A percentile compares a stretch with the other conserved stretches of the same genome.
These are phyloP conservation scores for Effrenium voratum DNA, from an alignment of 73 alveolate genomes.

Conservation along the genomic window DNA sequence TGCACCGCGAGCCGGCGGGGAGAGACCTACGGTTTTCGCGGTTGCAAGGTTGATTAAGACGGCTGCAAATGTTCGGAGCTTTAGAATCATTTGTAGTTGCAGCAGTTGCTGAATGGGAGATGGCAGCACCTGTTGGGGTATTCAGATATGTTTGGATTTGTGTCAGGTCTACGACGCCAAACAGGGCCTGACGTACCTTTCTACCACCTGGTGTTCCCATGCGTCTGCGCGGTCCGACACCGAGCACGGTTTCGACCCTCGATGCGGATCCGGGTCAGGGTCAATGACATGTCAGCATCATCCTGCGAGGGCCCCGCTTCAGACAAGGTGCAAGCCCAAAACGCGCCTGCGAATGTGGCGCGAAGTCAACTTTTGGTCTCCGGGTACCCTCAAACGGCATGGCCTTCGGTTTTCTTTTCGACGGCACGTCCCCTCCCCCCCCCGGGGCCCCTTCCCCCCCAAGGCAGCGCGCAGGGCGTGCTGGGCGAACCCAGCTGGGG, in stretches of 20 bases:
- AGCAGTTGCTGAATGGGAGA: not conserved
- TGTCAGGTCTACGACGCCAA: slow-evolving; percentile 67
- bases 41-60: not conserved
- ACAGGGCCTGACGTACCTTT: slow-evolving; percentile 48
- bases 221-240: slow-evolving; percentile 48
- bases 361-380: no score
- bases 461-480: slow-evolving; percentile 65
- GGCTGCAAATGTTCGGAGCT: not conserved
- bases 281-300: no score
- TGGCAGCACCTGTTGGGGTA: not conserved
- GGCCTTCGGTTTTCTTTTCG: no score
- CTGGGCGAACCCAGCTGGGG: slow-evolving; percentile 57
- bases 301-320: no score
- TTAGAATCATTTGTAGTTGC: not conserved
- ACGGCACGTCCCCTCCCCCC: no score
- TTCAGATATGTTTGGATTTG: not conserved
- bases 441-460: no score
- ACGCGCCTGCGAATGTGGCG: no score
- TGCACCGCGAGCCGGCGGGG: slow-evolving; percentile 53
- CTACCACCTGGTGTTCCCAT: slow-evolving; percentile 83
- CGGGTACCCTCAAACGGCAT: no score
- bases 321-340: no score
- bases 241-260: no score
- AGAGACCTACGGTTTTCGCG: not conserved
- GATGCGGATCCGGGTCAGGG: no score